phyloP scores from a whole-genome alignment of 768 basidiomycete genomes.

The Phanerochaete sordida region DNA sequence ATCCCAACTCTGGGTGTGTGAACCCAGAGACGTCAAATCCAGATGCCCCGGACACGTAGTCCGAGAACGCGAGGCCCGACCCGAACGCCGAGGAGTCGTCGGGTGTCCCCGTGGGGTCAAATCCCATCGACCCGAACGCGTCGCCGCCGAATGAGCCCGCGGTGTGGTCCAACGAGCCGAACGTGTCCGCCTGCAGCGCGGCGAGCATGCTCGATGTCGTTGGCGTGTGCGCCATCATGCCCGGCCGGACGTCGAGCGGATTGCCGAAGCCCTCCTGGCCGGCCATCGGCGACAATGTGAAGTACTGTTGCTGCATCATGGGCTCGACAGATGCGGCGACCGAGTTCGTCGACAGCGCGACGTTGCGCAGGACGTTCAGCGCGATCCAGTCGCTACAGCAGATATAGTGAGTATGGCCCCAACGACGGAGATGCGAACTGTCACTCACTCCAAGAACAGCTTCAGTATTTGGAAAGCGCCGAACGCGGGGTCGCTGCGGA shows the following conservation, averaged over 20 bases:
- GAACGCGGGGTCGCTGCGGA: slow-evolving; percentile 88
- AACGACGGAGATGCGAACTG: slow-evolving; percentile 11
- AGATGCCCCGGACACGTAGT: slow-evolving; percentile 56
- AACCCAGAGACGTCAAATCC: slow-evolving; percentile 72
- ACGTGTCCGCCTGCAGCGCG: slow-evolving; percentile 75
- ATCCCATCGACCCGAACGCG: slow-evolving; percentile 66
- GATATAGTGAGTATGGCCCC: slow-evolving; percentile 1
- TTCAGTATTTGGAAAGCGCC: slow-evolving; percentile 92
- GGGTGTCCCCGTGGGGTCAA: slow-evolving; percentile 58
- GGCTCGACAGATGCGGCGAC: slow-evolving; percentile 91
- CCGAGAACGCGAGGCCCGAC: slow-evolving; percentile 64
- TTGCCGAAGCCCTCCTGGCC: slow-evolving; percentile 75
- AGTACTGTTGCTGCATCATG: slow-evolving; percentile 88
- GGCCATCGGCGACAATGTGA: slow-evolving; percentile 84
- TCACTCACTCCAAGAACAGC: slow-evolving; percentile 80
- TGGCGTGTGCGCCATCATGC: slow-evolving; percentile 74
- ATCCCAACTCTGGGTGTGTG: slow-evolving; percentile 60
- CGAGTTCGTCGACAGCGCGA: slow-evolving; percentile 86
- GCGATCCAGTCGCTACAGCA: slow-evolving; percentile 81
- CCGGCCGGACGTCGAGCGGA: slow-evolving; percentile 59
- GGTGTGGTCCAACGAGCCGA: slow-evolving; percentile 65
- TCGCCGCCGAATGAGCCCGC: slow-evolving; percentile 62
- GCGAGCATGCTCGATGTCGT: slow-evolving; percentile 91
- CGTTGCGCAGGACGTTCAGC: slow-evolving; percentile 80
- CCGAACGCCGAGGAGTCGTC: slow-evolving; percentile 66